phyloP scores from a whole-genome alignment of 192 early-diverging fungal species.

The Backusella sp. region DNA sequence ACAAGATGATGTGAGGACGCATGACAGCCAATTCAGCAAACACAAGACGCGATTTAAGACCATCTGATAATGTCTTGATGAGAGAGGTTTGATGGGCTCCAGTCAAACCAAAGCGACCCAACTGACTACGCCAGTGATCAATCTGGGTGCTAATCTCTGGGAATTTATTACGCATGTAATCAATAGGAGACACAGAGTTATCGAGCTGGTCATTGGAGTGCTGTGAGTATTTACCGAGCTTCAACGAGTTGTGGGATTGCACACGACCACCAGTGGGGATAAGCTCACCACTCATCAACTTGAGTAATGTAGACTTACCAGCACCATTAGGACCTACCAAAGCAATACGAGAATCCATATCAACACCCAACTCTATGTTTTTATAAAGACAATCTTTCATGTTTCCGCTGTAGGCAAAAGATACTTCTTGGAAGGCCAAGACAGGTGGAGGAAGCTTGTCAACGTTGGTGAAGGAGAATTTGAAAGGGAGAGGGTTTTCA shows the following conservation, averaged over 20 bases:
- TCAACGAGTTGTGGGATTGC: constrained; percentile 86
- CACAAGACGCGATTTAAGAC: constrained; percentile 92
- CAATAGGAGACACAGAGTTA: constrained; percentile 81
- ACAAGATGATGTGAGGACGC: constrained; percentile 89
- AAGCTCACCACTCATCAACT: constrained; percentile 93
- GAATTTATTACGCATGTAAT: constrained; percentile 88
- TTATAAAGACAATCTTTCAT: constrained; percentile 83
- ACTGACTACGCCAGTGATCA: constrained; percentile 83
- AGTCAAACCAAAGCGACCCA: constrained; percentile 94
- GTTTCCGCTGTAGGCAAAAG: constrained; percentile 89
- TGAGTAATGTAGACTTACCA: constrained; percentile 96
- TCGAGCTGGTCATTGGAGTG: constrained; percentile 97
- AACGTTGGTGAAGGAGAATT: constrained; percentile 85
- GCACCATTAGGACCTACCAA: constrained; percentile 96
- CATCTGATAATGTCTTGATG: constrained; percentile 90
- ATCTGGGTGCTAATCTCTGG: constrained; percentile 78
- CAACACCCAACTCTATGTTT: constrained; percentile 89
- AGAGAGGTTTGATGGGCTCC: constrained; percentile 89
- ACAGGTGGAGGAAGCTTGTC: constrained; percentile 94
- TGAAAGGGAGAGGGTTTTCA: constrained; percentile 68
- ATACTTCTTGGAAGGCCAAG: constrained; percentile 87
- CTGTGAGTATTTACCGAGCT: constrained; percentile 96
- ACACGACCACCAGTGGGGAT: constrained; percentile 83
- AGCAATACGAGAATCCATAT: constrained; percentile 98
- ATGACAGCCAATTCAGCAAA: constrained; percentile 92